Conservation (phyloP, 2,329 filamentous ascomycete genomes). For the Lecanicillium sp. region DNA sequence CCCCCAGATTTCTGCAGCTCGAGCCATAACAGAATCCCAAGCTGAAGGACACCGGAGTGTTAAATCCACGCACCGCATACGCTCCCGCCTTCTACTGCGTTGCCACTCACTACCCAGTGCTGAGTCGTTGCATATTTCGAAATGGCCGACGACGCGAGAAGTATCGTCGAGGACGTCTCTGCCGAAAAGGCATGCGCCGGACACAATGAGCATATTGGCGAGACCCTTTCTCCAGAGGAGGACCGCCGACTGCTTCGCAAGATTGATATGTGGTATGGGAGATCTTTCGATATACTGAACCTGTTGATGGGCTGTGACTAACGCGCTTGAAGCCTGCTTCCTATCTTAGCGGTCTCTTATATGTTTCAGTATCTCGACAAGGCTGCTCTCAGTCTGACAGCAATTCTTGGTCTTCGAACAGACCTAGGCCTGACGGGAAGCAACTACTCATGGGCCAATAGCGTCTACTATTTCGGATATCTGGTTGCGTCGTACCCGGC, state of each 20-base stretch:
- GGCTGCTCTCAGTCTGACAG: conserved; percentile 43
- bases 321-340: conserved; percentile 36
- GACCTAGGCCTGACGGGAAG: conserved; percentile 38
- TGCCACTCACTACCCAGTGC: no score
- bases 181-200: background rate
- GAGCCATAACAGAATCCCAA: no score
- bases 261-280: conserved; percentile 47
- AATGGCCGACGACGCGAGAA: background rate
- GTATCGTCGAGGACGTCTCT: background rate
- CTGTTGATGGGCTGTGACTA: background rate
- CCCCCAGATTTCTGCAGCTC: no score
- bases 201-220: background rate
- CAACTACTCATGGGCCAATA: conserved; percentile 43
- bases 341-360: conserved; percentile 43
- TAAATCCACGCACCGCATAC: no score
- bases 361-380: conserved; percentile 56
- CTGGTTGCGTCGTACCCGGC: conserved; percentile 24
- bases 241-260: conserved; percentile 48
- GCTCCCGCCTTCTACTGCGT: no score
- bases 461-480: conserved; percentile 46
- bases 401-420: conserved; percentile 38
- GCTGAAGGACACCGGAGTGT: no score
- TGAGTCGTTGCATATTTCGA: no score
- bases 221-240: conserved; percentile 12
- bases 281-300: conserved; percentile 16